Percentiles rank a stretch among this genome's conserved stretches.
Conservation (phyloP, 2,329 filamentous ascomycete species). For the Calonectria pauciramosa region DNA sequence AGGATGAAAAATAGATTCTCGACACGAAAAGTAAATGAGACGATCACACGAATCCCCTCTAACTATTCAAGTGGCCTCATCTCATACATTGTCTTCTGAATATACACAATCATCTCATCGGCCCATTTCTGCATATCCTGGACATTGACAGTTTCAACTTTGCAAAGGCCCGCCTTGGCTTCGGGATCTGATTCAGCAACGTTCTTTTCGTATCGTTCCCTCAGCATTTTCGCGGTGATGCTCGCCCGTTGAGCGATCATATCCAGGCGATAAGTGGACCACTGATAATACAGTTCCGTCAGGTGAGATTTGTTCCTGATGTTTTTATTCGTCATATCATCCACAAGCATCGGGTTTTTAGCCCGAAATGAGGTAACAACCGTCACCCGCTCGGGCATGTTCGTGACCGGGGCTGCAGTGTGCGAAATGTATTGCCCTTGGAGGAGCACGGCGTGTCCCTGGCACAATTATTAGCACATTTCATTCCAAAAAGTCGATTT, state of each 20-base stretch:
- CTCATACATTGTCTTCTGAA: conserved; percentile 47
- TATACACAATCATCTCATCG: conserved; percentile 47
- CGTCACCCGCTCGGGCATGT: conserved; percentile 59
- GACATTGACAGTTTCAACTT: conserved; percentile 45
- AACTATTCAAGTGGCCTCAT: conserved; percentile 38
- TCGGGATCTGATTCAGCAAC: conserved; percentile 38
- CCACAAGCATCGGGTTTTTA: conserved; percentile 52
- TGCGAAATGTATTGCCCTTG: conserved; percentile 62
- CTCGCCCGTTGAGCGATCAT: conserved; percentile 38
- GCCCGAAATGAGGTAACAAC: conserved; percentile 62
- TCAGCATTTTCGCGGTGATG: conserved; percentile 36
- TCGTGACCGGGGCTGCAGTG: conserved; percentile 56
- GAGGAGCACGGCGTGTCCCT: conserved; percentile 60
- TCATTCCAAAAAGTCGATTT: neutral
- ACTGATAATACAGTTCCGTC: conserved; percentile 48
- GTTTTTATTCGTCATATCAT: conserved; percentile 55
- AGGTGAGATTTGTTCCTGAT: conserved; percentile 43
- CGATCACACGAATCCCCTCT: neutral
- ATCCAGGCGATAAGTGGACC: conserved; percentile 46
- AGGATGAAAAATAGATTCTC: too few species aligned
- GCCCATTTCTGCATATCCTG: conserved; percentile 44
- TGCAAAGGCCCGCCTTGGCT: conserved; percentile 42
- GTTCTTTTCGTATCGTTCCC: conserved; percentile 41
- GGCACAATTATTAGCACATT: too few species aligned
- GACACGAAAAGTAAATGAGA: too few species aligned